Evolutionary conservation across 2,329 filamentous ascomycete genomes (phyloP).

Genomic region (Colletotrichum camelliae): DNA sequence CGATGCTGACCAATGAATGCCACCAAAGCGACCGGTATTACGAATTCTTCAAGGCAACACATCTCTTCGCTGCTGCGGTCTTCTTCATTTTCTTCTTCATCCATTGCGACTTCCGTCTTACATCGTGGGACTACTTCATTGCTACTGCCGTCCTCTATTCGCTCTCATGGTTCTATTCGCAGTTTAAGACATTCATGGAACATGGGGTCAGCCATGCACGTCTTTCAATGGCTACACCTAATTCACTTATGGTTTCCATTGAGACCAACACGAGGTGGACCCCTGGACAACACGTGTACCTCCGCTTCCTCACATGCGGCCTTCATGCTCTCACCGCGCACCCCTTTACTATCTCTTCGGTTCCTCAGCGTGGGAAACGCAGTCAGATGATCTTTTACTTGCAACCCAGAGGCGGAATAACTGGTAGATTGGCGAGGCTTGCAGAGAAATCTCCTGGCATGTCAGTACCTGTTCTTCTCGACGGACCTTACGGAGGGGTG

Average conservation of each 20-base stretch:
- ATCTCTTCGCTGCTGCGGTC: constrained; percentile 55
- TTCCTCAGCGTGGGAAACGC: constrained; percentile 35
- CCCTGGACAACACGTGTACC: constrained; percentile 60
- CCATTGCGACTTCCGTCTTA: constrained; percentile 61
- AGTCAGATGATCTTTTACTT: constrained; percentile 59
- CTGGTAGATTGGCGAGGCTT: constrained; percentile 45
- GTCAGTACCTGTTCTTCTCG: constrained; percentile 52
- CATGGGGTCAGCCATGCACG: background rate
- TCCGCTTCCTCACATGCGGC: constrained; percentile 54
- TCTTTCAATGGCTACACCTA: constrained; percentile 25
- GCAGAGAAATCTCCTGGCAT: constrained; percentile 40
- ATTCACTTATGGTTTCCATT: constrained; percentile 44
- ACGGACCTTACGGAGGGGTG: constrained; percentile 65
- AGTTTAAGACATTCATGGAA: constrained; percentile 42
- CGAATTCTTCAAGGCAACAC: constrained; percentile 66
- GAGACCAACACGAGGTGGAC: constrained; percentile 50
- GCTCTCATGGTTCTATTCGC: constrained; percentile 45
- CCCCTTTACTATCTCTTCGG: constrained; percentile 61
- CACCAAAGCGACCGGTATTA: constrained; percentile 54
- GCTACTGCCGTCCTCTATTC: constrained; percentile 47
- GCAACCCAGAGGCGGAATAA: constrained; percentile 53
- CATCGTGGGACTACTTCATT: constrained; percentile 68
- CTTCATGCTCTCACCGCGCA: constrained; percentile 51
- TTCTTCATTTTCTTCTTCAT: constrained; percentile 67
- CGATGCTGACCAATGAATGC: background rate